phyloP scores from a whole-genome alignment of 352 stramenopile genomes.

The Globisporangium recalcitrans region DNA sequence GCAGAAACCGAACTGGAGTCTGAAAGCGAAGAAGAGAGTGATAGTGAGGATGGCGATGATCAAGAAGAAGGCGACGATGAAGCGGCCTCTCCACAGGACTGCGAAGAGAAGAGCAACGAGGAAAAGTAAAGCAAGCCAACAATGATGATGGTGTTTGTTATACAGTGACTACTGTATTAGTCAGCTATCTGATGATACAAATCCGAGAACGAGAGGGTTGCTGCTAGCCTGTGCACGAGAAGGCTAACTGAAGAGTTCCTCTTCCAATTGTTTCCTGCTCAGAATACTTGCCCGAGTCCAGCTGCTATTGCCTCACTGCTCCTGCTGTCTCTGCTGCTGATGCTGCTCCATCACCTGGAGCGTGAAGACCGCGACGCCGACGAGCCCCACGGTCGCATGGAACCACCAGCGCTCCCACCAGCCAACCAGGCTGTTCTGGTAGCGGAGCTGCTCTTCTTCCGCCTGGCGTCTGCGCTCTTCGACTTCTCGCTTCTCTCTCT shows the following conservation, averaged over 20 bases:
- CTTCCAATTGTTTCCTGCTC: neutral
- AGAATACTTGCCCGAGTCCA: neutral
- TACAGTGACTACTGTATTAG: conserved; percentile 4
- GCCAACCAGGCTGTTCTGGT: conserved; percentile 12
- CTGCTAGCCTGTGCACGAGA: neutral
- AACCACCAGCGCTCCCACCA: conserved; percentile 23
- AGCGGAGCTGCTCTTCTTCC: neutral
- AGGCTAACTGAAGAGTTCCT: neutral
- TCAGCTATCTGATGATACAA: conserved; percentile 3
- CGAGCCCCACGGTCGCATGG: conserved; percentile 10
- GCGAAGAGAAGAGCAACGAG: conserved; percentile 16
- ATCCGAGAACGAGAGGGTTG: neutral
- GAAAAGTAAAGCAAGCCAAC: conserved; percentile 3
- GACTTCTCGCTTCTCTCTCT: neutral
- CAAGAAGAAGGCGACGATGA: conserved; percentile 18
- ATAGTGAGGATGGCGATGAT: conserved; percentile 36
- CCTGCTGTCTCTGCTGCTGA: conserved; percentile 3
- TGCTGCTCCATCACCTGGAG: conserved; percentile 16
- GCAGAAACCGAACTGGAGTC: conserved; percentile 34
- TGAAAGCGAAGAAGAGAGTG: conserved; percentile 46
- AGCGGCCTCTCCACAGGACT: conserved; percentile 22
- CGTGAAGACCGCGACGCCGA: conserved; percentile 8
- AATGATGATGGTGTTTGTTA: neutral
- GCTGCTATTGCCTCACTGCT: conserved; percentile 4
- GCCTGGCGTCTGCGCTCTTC: conserved; percentile 5